Base-by-base conservation (phyloP, 2,329 filamentous ascomycete genomes). In the Aspergillus carbonarius region DNA sequence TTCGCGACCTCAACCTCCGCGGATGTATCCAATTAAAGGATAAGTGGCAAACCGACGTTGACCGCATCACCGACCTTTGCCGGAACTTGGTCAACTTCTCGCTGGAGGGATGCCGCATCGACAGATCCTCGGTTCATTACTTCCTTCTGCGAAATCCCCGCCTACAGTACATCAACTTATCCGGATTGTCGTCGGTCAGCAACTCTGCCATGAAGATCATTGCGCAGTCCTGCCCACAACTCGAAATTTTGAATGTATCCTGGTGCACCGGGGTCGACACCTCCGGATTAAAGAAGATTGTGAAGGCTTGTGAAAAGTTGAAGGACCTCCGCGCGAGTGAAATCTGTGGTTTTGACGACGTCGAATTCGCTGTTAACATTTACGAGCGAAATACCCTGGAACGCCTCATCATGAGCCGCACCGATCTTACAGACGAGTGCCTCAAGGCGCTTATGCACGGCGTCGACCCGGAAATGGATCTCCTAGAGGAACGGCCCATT, bases 221-320 rank as follows among this genome's bases (percentile, higher is more conserved):
- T 60, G 88, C 91, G 0, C 82, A 89, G 54, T 88, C 88, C 39
- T 98, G 93, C 68, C 87, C 88, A 1, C 87, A 88, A 50, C 81
- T 99, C n/a, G 88, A 96, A 74, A 83, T 85, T 56, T 83, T 98
- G 64, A 96, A 97, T 68, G 85, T 98, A 18, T 96, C 92, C 0
- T 98, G 93, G 92, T 99, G 95, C 78, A 88, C 87, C 64, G 89
- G 92, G 60, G 86, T 97, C 70, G 89, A 95, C 69, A 89, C 91
- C 8, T 81, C 84, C 12, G 93, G 92, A 4, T 79, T 98, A 55
- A 85, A 83, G 63, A 83, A 84, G 53, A 83, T 99, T 1, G 79
- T 97, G 0, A 81, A 89, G 60, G 83, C 83, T 2, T 98, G 95
- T 69, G 80, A 83, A 0, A 87, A 82, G 54, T 78, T 99, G 55